phyloP scores from a whole-genome alignment of 352 stramenopile species.

The Pythium inflatum region DNA sequence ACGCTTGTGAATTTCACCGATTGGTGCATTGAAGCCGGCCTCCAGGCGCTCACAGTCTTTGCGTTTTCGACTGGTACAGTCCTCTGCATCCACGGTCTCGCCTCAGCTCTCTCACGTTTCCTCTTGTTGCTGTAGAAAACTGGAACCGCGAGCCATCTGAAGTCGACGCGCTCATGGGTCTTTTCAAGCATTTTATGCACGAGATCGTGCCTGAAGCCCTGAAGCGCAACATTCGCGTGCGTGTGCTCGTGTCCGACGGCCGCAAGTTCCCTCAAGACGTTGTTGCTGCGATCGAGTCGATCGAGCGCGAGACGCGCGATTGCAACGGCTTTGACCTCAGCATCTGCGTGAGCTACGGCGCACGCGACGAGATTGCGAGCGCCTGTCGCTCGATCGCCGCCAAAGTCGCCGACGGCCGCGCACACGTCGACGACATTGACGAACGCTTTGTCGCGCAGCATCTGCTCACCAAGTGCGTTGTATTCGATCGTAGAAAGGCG shows the following conservation, averaged over 20 bases:
- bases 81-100: too few relatives aligned
- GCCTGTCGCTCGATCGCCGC: constrained; percentile 89
- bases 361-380: constrained; percentile 94
- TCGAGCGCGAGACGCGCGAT: constrained; percentile 88
- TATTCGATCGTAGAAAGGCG: too few relatives aligned
- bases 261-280: constrained; percentile 75
- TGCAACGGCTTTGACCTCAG: constrained; percentile 84
- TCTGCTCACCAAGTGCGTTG: constrained; percentile 81
- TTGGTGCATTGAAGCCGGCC: constrained; percentile 94
- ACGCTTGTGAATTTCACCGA: constrained; percentile 95
- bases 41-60: constrained; percentile 94
- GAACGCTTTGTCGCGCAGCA: constrained; percentile 75
- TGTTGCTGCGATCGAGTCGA: constrained; percentile 65
- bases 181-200: constrained; percentile 96
- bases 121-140: constrained; percentile 74
- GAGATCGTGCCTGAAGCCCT: constrained; percentile 90
- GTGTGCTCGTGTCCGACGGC: constrained; percentile 87
- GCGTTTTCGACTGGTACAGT: constrained; percentile 92
- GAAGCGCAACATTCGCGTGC: constrained; percentile 92
- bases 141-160: constrained; percentile 91
- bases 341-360: constrained; percentile 94
- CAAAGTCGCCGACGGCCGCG: constrained; percentile 74
- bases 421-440: constrained; percentile 72
- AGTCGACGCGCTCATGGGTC: constrained; percentile 90
- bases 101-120: neutral